A percentile compares a stretch with the other conserved stretches of the same genome.
phyloP scores from a whole-genome alignment of 805 yeast genomes.

The Kodamaea kaohsiungensis region DNA sequence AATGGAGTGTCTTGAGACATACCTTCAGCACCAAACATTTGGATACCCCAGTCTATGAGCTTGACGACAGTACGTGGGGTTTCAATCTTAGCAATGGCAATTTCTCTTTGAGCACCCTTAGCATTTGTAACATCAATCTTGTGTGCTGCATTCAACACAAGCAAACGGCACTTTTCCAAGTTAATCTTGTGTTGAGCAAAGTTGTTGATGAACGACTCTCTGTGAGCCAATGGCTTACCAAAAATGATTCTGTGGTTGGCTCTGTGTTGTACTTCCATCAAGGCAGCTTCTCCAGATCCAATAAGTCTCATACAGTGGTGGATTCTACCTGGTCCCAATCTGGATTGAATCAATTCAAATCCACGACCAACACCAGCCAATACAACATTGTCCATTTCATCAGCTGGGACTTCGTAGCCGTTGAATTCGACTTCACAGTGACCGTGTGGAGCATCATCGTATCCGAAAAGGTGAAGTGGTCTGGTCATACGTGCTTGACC shows the following conservation, averaged over 20 bases:
- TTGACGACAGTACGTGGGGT: constrained; percentile 56
- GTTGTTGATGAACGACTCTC: constrained; percentile 51
- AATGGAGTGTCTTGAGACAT: constrained; percentile 61
- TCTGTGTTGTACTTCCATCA: constrained; percentile 48
- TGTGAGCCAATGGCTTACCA: constrained; percentile 49
- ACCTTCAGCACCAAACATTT: constrained; percentile 66
- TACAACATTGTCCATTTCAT: constrained; percentile 42
- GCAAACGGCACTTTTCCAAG: constrained; percentile 52
- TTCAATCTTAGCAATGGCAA: constrained; percentile 63
- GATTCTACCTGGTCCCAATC: constrained; percentile 69
- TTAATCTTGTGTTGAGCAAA: constrained; percentile 56
- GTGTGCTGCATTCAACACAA: constrained; percentile 62
- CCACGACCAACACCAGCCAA: constrained; percentile 54
- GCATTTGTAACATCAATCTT: constrained; percentile 55
- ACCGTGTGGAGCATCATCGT: constrained; percentile 74
- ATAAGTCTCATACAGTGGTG: constrained; percentile 69
- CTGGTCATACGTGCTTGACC: constrained; percentile 51
- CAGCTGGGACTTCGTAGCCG: constrained; percentile 47
- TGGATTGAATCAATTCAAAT: constrained; percentile 61
- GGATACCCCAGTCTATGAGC: constrained; percentile 62
- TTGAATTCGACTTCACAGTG: constrained; percentile 60
- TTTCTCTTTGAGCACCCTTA: constrained; percentile 55
- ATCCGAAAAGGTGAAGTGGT: constrained; percentile 57
- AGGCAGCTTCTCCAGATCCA: constrained; percentile 61
- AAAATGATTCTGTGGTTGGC: constrained; percentile 55